phyloP scores from a whole-genome alignment of 2,329 filamentous ascomycete genomes.

The Colletotrichum magnum region DNA sequence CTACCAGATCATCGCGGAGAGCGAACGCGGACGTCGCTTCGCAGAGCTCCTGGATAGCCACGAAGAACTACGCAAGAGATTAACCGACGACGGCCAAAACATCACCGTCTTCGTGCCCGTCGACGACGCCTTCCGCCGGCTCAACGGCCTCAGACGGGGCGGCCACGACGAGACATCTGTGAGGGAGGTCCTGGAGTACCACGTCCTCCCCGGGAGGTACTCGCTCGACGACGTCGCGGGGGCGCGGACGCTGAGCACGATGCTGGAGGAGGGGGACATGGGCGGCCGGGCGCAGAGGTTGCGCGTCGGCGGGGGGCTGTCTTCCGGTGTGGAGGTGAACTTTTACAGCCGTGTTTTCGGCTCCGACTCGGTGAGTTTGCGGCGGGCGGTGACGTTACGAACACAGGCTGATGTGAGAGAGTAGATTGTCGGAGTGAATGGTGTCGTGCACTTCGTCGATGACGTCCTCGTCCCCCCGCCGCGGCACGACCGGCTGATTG shows the following conservation, averaged over 20 bases:
- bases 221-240: neutral
- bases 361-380: slow-evolving; percentile 7
- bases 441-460: slow-evolving; percentile 27
- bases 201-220: slow-evolving; percentile 11
- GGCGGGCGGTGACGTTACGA: too few species aligned
- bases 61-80: neutral
- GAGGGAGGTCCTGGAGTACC: slow-evolving; percentile 56
- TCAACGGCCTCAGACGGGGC: neutral
- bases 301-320: neutral
- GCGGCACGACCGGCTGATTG: slow-evolving; percentile 21
- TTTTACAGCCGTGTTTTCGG: slow-evolving; percentile 22
- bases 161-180: slow-evolving; percentile 43
- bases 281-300: slow-evolving; percentile 12
- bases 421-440: neutral
- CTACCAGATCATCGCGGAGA: slow-evolving; percentile 5
- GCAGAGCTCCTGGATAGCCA: slow-evolving; percentile 13
- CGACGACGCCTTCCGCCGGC: slow-evolving; percentile 14
- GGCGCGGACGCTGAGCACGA: neutral
- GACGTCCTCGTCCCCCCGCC: slow-evolving; percentile 35
- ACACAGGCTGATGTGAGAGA: neutral
- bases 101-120: slow-evolving; percentile 23
- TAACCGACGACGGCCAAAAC: neutral
- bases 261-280: slow-evolving; percentile 1
- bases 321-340: neutral
- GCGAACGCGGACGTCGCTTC: neutral